Evolutionary conservation across 179 eudicot species (phyloP).

Genomic region (Silene noctiflora): DNA sequence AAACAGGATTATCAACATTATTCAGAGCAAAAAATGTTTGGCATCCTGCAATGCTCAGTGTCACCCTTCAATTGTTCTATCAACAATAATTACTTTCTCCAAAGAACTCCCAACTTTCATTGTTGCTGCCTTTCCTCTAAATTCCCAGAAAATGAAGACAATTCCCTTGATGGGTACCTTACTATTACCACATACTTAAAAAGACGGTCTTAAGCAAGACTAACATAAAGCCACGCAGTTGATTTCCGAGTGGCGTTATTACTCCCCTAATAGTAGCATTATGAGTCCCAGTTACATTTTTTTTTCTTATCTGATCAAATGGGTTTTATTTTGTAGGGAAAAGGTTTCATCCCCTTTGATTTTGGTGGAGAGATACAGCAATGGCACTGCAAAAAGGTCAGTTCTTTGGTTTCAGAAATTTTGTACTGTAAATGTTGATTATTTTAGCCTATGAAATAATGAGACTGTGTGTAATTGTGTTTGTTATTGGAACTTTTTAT

Average conservation of each 20-base stretch:
- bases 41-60: constrained; percentile 16
- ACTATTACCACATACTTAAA: too few species aligned
- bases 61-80: constrained; percentile 1
- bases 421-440: not conserved
- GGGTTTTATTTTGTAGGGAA: constrained; percentile 33
- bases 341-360: constrained; percentile 33
- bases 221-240: too few species aligned
- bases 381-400: constrained; percentile 78
- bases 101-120: constrained; percentile 14
- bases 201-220: too few species aligned
- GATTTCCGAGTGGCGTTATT: too few species aligned
- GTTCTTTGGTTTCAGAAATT: not conserved
- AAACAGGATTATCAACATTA: too few species aligned
- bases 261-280: too few species aligned
- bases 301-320: constrained; percentile 6
- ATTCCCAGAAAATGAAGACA: constrained; percentile 9
- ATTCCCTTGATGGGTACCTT: constrained; percentile 4
- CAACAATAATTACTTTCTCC: not conserved
- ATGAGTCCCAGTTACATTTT: too few species aligned
- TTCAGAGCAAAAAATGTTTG: constrained; percentile 13
- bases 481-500: too few species aligned
- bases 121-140: constrained; percentile 19
- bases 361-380: constrained; percentile 64
- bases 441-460: not conserved
- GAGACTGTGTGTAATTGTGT: not conserved